These are phyloP conservation scores for Pseudogymnoascus sp. DNA, from an alignment of 2,329 filamentous ascomycete species.

Conservation along the genomic window DNA sequence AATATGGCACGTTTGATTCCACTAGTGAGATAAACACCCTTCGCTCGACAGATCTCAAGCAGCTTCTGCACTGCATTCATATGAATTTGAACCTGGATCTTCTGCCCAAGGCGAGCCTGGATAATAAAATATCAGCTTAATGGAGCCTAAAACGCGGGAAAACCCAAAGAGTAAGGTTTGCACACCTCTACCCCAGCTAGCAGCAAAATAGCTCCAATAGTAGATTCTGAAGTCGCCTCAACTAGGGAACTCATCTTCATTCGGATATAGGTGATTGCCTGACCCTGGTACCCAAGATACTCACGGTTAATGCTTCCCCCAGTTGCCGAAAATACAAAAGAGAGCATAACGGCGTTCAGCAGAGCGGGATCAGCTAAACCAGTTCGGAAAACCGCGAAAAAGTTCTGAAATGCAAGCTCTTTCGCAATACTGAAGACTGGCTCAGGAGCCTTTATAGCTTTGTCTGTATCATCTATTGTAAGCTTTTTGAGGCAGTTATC, in stretches of 20 bases:
- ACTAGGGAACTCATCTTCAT: constrained; percentile 26
- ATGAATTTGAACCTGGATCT: constrained; percentile 33
- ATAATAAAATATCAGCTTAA: constrained; percentile 11
- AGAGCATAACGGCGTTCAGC: constrained; percentile 33
- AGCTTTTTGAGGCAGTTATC: constrained; percentile 9
- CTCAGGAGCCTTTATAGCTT: constrained; percentile 23
- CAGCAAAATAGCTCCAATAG: constrained; percentile 34
- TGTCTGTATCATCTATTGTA: constrained; percentile 17
- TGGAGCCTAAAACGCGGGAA: background rate
- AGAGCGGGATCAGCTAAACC: constrained; percentile 31
- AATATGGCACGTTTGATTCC: constrained; percentile 39
- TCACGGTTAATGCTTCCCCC: constrained; percentile 24
- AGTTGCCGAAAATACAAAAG: constrained; percentile 28
- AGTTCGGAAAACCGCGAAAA: constrained; percentile 29
- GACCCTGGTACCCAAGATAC: constrained; percentile 30
- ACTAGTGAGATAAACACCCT: constrained; percentile 26
- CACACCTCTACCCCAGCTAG: constrained; percentile 35
- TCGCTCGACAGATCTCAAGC: constrained; percentile 26
- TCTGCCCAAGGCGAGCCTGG: constrained; percentile 32
- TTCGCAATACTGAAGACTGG: constrained; percentile 32
- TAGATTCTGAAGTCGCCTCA: constrained; percentile 28
- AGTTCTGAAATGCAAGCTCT: constrained; percentile 32
- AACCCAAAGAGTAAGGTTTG: background rate
- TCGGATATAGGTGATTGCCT: constrained; percentile 29
- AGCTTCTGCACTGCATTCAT: constrained; percentile 32